Evolutionary conservation across 129 eudicot species (phyloP), one percentile per base, ranked within the genome.

Genomic region (Escallonia herrerae): DNA sequence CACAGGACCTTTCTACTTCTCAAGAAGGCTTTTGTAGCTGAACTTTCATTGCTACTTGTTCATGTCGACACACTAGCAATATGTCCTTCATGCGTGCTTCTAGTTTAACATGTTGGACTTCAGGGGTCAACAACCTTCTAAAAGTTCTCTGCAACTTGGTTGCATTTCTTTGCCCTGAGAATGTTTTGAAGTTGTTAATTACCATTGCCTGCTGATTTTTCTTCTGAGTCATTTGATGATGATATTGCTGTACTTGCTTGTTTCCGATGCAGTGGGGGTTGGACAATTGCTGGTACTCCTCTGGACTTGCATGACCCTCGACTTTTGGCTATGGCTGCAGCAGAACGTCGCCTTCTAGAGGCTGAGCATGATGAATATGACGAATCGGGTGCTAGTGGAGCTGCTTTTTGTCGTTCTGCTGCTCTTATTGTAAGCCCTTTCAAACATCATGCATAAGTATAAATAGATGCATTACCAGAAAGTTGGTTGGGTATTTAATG

Each of bases 351-450:
- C 67, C 77, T 84, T 68, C 68, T 84, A 55, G 96, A 84, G 79
- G 63, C 86, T 41, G 91, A 85, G 37, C 85, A 89, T 73, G 96
- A 85, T 69, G 96, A 85, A 49, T 85, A 85, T 71, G 89, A 84
- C 60, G 96, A 85, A 58, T 57, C 77, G 15, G 72, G 66, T 78
- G 83, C 93, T 47, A 89, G 81, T 65, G 96, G 93, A 58, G 81
- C 93, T 66, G 81, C 91, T 38, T 85, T 89, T 73, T 89, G 84
- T 66, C 96, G 96, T 53, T 89, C 93, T 64, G 81, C 87, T 76
- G 93, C 96, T 55, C 81, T 89, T 62, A 82, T 89, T 67, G 96
- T 87, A 82, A 74, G 88, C 48, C 43, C 39, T 52, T 22, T 40
- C 42, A 8, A 33, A n/a, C 11, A 6, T 65, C 13, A 41, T 13